phyloP scores from a whole-genome alignment of 2,329 filamentous ascomycete genomes.

The Penicillium sp. region DNA sequence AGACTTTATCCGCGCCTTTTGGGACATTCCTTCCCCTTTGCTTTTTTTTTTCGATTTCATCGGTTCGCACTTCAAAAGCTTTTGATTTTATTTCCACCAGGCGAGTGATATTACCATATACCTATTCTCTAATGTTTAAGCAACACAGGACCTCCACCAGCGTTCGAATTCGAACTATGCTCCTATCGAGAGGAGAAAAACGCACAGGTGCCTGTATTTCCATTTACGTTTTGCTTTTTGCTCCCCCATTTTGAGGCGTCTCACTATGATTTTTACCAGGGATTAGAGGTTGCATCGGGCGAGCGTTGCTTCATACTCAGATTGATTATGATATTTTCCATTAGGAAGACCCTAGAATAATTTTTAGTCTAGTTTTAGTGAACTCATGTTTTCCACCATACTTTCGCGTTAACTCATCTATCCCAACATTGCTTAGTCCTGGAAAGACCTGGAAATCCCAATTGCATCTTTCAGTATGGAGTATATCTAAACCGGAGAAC shows the following conservation, averaged over 20 bases:
- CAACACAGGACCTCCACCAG: neutral
- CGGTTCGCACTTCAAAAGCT: constrained; percentile 7
- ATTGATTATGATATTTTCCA: neutral
- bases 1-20: neutral
- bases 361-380: neutral
- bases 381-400: neutral
- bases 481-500: neutral
- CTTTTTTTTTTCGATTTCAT: neutral
- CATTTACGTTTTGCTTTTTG: neutral
- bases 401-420: too few species aligned
- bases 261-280: neutral
- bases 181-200: neutral
- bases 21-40: neutral
- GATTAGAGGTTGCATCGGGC: neutral
- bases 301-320: neutral
- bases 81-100: neutral
- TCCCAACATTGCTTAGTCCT: too few species aligned
- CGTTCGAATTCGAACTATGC: neutral
- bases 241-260: neutral
- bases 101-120: constrained; percentile 1
- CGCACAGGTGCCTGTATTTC: neutral
- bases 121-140: constrained; percentile 6
- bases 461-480: neutral
- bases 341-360: neutral
- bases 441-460: too few species aligned